Evolutionary conservation across 371 early-diverging fungal species (phyloP).

Genomic region (Apophysomyces trapeziformis): DNA sequence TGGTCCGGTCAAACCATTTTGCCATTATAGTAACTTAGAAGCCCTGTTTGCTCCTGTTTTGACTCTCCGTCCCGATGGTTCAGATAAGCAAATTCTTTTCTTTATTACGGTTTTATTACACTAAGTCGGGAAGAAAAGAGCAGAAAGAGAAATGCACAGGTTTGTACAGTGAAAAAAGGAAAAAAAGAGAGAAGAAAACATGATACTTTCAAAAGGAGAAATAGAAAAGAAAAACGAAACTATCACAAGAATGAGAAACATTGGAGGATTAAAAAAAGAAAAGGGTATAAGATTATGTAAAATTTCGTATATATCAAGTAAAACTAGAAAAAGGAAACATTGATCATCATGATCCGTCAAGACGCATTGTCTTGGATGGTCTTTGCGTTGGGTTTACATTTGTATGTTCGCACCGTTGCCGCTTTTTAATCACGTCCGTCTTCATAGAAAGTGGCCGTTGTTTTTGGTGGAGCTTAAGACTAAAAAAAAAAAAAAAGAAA

Average conservation of each 20-base stretch:
- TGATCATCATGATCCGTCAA: not conserved
- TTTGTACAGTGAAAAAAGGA: not conserved
- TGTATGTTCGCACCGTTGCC: conserved; percentile 20
- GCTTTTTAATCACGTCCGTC: conserved; percentile 71
- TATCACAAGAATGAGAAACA: not conserved
- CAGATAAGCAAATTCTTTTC: not conserved
- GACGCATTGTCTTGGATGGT: conserved; percentile 1
- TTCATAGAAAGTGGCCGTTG: conserved; percentile 82
- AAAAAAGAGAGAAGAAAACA: not conserved
- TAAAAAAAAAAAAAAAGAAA: not conserved
- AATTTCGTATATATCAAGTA: no score
- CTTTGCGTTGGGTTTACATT: not conserved
- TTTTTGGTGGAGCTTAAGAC: conserved; percentile 82
- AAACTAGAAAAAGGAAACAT: no score
- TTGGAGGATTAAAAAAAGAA: not conserved
- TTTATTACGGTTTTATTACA: not conserved
- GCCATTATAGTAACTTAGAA: not conserved
- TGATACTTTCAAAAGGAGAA: not conserved
- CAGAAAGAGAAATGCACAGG: not conserved
- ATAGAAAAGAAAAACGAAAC: not conserved
- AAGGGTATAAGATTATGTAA: not conserved
- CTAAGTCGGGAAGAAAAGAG: not conserved
- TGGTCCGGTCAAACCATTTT: not conserved
- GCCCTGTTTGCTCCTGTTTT: no score
- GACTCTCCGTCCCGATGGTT: not conserved